Percentiles rank a stretch among this genome's conserved stretches.
phyloP scores from a whole-genome alignment of 2,329 filamentous ascomycete species.

The Drechslerella coelobrocha region DNA sequence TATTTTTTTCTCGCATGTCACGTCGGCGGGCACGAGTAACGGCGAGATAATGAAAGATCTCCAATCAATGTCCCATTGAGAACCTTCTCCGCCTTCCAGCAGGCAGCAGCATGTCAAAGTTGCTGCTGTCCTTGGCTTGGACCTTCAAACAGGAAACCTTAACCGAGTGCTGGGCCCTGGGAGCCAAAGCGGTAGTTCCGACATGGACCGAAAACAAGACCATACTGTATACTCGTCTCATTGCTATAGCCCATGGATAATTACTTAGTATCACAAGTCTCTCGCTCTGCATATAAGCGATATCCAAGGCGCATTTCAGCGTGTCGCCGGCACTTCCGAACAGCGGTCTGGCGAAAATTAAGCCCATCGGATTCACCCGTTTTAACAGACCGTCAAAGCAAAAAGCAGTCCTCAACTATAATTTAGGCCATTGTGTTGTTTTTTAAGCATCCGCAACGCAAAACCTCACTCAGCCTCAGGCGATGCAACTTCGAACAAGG shows the following conservation, averaged over 20 bases:
- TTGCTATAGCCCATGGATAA: no score
- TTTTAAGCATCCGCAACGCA: slow-evolving; percentile 2
- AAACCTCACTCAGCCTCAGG: neutral
- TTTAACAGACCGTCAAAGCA: no score
- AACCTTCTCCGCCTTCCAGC: no score
- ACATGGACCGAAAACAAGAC: neutral
- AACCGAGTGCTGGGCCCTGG: neutral
- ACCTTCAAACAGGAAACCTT: neutral
- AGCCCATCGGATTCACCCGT: no score
- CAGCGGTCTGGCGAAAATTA: neutral
- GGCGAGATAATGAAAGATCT: no score
- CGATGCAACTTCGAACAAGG: neutral
- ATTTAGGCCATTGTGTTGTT: slow-evolving; percentile 6
- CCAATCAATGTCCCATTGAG: no score
- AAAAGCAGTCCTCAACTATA: no score
- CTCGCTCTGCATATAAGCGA: neutral
- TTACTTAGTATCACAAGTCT: no score
- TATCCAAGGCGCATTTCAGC: neutral
- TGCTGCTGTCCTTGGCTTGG: neutral
- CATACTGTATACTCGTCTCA: no score
- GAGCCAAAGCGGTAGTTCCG: neutral
- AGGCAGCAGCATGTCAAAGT: slow-evolving; percentile 1
- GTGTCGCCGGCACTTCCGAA: neutral
- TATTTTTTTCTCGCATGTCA: no score
- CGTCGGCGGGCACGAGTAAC: no score